Evolutionary conservation across 2,329 filamentous ascomycete genomes (phyloP).

Genomic region (Geosmithia morbida): DNA sequence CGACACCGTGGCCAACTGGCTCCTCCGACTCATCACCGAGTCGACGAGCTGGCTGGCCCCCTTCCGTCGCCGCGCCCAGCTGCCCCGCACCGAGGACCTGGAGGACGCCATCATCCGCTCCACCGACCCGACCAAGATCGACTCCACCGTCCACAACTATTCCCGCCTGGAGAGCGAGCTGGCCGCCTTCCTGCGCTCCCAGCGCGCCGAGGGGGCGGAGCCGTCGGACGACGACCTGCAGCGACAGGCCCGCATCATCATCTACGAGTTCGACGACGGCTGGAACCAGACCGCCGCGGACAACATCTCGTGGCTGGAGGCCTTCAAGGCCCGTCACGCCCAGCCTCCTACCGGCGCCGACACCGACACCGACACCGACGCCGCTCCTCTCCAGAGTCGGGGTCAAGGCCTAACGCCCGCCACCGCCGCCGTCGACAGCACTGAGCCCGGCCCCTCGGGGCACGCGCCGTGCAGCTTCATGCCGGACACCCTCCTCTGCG

Average conservation of each 20-base stretch:
- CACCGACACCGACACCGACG: too few species aligned
- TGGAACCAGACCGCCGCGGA: slow-evolving; percentile 53
- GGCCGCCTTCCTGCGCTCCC: slow-evolving; percentile 32
- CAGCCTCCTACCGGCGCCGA: too few species aligned
- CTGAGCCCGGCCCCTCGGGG: too few species aligned
- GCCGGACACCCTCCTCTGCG: too few species aligned
- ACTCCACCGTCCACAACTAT: slow-evolving; percentile 45
- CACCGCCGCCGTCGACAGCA: too few species aligned
- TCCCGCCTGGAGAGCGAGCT: slow-evolving; percentile 41
- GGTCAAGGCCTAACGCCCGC: too few species aligned
- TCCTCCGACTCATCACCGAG: slow-evolving; percentile 34
- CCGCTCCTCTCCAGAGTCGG: too few species aligned
- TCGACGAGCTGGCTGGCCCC: slow-evolving; percentile 39
- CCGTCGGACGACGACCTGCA: slow-evolving; percentile 41
- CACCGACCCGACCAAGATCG: slow-evolving; percentile 38
- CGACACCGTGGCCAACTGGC: slow-evolving; percentile 37
- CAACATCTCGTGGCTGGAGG: slow-evolving; percentile 34
- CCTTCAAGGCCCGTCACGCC: slow-evolving; percentile 36
- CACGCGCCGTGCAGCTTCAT: too few species aligned
- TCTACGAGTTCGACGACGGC: slow-evolving; percentile 46
- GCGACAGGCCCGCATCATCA: slow-evolving; percentile 41
- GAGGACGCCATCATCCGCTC: slow-evolving; percentile 31
- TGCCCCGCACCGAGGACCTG: slow-evolving; percentile 43
- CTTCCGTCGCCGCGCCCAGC: slow-evolving; percentile 40
- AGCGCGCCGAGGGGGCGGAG: slow-evolving; percentile 28